These are phyloP conservation scores for Physaria fendleri DNA, from an alignment of 345 rosid genomes.

Conservation along the genomic window DNA sequence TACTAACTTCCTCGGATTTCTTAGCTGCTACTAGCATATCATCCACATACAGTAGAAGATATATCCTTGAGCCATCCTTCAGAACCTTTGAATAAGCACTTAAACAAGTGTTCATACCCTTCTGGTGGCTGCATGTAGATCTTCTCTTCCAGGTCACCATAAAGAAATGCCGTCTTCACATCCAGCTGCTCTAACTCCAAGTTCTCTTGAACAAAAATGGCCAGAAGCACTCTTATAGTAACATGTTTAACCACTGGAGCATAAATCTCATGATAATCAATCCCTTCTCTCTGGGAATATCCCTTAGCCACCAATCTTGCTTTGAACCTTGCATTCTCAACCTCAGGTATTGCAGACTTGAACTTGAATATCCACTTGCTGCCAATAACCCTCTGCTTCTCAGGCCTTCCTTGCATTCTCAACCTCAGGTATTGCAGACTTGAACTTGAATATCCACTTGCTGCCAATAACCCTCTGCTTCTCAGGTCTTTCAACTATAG, in stretches of 20 bases:
- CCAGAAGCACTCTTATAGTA: rapidly evolving
- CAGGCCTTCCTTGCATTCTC: too few species aligned
- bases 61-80: too few species aligned
- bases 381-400: rapidly evolving
- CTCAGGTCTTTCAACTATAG: neutral
- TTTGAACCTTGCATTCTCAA: neutral
- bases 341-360: neutral
- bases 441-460: neutral
- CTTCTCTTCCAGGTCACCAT: neutral
- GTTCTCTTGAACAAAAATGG: neutral
- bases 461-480: neutral
- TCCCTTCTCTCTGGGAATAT: neutral
- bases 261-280: neutral
- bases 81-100: too few species aligned
- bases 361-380: neutral
- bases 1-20: too few species aligned
- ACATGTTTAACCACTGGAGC: neutral
- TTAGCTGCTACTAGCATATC: too few species aligned
- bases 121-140: neutral
- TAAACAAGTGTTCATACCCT: too few species aligned
- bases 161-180: neutral
- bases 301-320: neutral
- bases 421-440: neutral
- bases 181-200: neutral
- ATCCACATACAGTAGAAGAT: too few species aligned